Conservation (phyloP, 768 basidiomycete species). For the Tylopilus intermedius region DNA sequence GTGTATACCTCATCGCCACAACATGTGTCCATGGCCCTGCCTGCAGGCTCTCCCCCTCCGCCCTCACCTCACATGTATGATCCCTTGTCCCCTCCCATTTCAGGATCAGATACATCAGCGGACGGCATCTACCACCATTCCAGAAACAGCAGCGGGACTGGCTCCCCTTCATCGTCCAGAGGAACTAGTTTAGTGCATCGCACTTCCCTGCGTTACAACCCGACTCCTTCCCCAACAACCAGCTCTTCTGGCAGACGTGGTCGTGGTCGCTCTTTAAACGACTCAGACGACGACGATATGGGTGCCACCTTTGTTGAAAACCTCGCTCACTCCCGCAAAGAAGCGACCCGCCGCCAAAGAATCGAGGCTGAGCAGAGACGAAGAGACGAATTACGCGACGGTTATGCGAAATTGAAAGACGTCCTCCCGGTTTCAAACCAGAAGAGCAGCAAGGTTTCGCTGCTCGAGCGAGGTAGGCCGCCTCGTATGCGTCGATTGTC, state of each 20-base stretch:
- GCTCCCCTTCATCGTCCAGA: conserved; percentile 75
- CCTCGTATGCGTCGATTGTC: conserved; percentile 3
- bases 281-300: conserved; percentile 76
- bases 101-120: conserved; percentile 85
- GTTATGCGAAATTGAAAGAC: conserved; percentile 84
- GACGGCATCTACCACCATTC: conserved; percentile 77
- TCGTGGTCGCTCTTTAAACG: conserved; percentile 61
- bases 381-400: conserved; percentile 84
- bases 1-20: conserved; percentile 60
- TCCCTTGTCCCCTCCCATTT: conserved; percentile 79
- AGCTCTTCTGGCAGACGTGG: conserved; percentile 68
- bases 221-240: conserved; percentile 71
- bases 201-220: conserved; percentile 65
- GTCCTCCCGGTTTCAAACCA: conserved; percentile 83
- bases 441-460: conserved; percentile 86
- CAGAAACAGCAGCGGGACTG: conserved; percentile 65
- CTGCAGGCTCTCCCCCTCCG: conserved; percentile 66
- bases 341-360: conserved; percentile 76
- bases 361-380: conserved; percentile 89
- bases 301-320: conserved; percentile 64
- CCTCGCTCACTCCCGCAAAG: conserved; percentile 73
- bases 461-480: conserved; percentile 76
- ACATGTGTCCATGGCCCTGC: conserved; percentile 63
- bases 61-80: conserved; percentile 78
- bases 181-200: conserved; percentile 74